A percentile compares a stretch with the other conserved stretches of the same genome.
These are phyloP conservation scores for Collariella sp. DNA, from an alignment of 495 filamentous ascomycete species.

Conservation along the genomic window DNA sequence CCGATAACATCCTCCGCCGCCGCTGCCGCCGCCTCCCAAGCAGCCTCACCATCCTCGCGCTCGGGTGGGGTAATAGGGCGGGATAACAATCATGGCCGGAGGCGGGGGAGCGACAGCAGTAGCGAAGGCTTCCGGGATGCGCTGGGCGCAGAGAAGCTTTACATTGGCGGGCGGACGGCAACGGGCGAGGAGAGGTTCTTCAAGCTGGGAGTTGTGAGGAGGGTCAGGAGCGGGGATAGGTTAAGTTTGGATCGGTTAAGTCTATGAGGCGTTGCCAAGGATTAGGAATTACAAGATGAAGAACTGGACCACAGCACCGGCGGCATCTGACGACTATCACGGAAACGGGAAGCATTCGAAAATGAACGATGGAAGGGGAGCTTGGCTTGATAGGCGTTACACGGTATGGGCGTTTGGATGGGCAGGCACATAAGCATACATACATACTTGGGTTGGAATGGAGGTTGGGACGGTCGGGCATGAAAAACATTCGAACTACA, in stretches of 20 bases:
- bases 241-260: slow-evolving; percentile 50
- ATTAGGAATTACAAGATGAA: too few species aligned
- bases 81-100: slow-evolving; percentile 27
- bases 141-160: slow-evolving; percentile 68
- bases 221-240: slow-evolving; percentile 47
- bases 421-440: background rate
- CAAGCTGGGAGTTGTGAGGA: slow-evolving; percentile 50
- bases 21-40: slow-evolving; percentile 14
- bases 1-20: slow-evolving; percentile 21
- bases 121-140: slow-evolving; percentile 73
- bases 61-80: slow-evolving; percentile 34
- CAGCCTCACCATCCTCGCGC: slow-evolving; percentile 29
- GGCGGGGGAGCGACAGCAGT: slow-evolving; percentile 71
- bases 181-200: slow-evolving; percentile 83
- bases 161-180: slow-evolving; percentile 80
- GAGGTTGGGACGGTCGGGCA: background rate
- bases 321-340: background rate
- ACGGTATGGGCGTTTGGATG: background rate
- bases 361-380: background rate
- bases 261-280: slow-evolving; percentile 30
- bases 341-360: background rate
- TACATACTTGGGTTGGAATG: background rate
- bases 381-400: background rate
- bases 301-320: background rate
- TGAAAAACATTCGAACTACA: background rate